Evolutionary conservation across 2,329 filamentous ascomycete genomes (phyloP), one percentile per base, ranked within the genome.

Genomic region (Cucurbitaria berberidis): DNA sequence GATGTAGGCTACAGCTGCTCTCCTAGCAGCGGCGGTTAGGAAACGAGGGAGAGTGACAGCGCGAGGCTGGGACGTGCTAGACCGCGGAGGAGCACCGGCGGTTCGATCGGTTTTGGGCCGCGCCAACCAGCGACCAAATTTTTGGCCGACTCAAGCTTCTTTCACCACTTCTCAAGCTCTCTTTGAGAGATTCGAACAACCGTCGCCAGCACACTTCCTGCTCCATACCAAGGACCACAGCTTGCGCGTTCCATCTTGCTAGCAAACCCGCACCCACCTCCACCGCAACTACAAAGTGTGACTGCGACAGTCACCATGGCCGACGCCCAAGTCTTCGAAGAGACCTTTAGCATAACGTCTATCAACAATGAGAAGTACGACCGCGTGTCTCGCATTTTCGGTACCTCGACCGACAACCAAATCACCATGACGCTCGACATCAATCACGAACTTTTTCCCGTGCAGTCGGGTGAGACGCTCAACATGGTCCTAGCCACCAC

Each of bases 241-340:
- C 45, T 21, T 43, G 27, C 44, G 30, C 45, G 32, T n/a, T 34
- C 27, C 32, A 3, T 24, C 27, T 26, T 19, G 18, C n/a, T n/a
- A n/a, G n/a, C n/a, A 39, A 24, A 13, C n/a, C 36, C 30, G 45
- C n/a, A 11, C 15, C 18, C 32, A 22, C 27, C 36, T 16, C 32
- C 16, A 11, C 46, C 36, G 41, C 41, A 50, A 30, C 41, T 45
- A 26, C 24, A n/a, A n/a, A n/a, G n/a, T n/a, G n/a, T n/a, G n/a
- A n/a, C n/a, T n/a, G n/a, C 24, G 5, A 5, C 24, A 26, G 22
- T 19, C 64, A 81, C 78, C 63, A 86, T 91, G 77, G 88, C 89
- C 64, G 93, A 98, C 80, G 88, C 93, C 53, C 89, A 95, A 70
- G 90, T 98, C 76, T 96, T 96, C 79, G 92, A 97, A 78, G 92